phyloP scores from a whole-genome alignment of 805 yeast genomes.

The Saccharomycopsis malanga region DNA sequence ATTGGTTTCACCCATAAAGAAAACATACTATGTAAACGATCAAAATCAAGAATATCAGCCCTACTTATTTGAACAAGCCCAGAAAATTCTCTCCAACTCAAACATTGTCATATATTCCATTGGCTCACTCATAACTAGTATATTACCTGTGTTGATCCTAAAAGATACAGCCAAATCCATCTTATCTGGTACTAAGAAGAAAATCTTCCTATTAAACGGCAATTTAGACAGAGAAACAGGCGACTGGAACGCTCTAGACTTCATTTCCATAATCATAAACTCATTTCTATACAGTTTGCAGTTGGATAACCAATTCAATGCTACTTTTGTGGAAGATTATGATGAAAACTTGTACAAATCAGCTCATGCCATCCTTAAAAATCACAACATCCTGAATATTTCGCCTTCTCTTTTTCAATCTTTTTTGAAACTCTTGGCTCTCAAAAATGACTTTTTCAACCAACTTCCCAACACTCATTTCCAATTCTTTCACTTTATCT shows the following conservation, averaged over 20 bases:
- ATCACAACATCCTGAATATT: neutral
- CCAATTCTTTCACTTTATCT: slow-evolving; percentile 44
- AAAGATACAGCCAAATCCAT: slow-evolving; percentile 69
- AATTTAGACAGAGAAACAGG: slow-evolving; percentile 72
- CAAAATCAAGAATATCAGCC: slow-evolving; percentile 86
- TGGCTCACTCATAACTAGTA: slow-evolving; percentile 85
- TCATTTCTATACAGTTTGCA: slow-evolving; percentile 49
- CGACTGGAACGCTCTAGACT: slow-evolving; percentile 55
- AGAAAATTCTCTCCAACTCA: slow-evolving; percentile 37
- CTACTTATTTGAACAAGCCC: slow-evolving; percentile 47
- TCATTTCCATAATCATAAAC: slow-evolving; percentile 46
- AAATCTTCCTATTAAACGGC: slow-evolving; percentile 68
- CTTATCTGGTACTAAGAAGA: slow-evolving; percentile 29
- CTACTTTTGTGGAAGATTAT: neutral
- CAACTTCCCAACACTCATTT: slow-evolving; percentile 2
- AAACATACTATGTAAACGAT: slow-evolving; percentile 76
- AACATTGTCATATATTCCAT: slow-evolving; percentile 66
- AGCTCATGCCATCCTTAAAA: slow-evolving; percentile 1
- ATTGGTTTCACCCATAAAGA: slow-evolving; percentile 62
- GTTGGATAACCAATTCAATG: slow-evolving; percentile 8
- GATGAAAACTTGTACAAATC: neutral
- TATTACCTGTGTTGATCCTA: slow-evolving; percentile 68
- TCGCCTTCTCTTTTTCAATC: neutral
- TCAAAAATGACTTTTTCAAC: slow-evolving; percentile 4
- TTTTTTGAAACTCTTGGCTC: neutral